Evolutionary conservation across 331 rosid genomes (phyloP), one percentile per base, ranked within the genome.

Genomic region (Malus hybrid): DNA sequence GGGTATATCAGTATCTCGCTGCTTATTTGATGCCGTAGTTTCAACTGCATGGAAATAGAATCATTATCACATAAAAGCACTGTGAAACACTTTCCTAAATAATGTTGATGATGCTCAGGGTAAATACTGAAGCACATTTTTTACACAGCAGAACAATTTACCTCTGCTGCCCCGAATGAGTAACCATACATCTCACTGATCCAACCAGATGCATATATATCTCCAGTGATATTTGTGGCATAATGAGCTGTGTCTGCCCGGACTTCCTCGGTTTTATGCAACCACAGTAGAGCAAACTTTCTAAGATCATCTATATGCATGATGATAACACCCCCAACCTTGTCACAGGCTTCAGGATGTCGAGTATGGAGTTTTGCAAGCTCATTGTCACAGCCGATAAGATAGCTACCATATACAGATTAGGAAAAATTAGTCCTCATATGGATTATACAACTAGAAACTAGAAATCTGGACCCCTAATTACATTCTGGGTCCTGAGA

Each of bases 131-230:
- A 18, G 28, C 36, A 44, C 50, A 2, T 66, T 71, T 18, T 64
- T 31, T 36, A 36, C 34, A 33, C 33, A 54, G 48, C 6, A 18
- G 13, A 71, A 73, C n/a, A 56, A 74, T 67, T 24, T 89, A 92
- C 99, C 99, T 94, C 99, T 4, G 99, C 99, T 18, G 99, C 99
- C 4, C 96, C 99, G 4, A 94, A 94, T 34, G 99, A 94, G 85
- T 94, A 94, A 56, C 99, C 99, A 79, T 94, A 94, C 99, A 94
- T 94, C 88, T 94, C 99, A 77, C 99, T 94, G 14, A 94, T 94
- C 99, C 99, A 94, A 63, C 99, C 99, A 24, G 99, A 90, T 73
- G 75, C 84, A 74, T 83, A 94, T 76, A 94, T 82, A 84, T 94
- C 99, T 60, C 99, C 99, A 7, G 99, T 92, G 74, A 94, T 92